Percentiles rank a stretch among this genome's conserved stretches.
Evolutionary conservation across 257 asterid genomes (phyloP).

Genomic region (Fraxinus excelsior): DNA sequence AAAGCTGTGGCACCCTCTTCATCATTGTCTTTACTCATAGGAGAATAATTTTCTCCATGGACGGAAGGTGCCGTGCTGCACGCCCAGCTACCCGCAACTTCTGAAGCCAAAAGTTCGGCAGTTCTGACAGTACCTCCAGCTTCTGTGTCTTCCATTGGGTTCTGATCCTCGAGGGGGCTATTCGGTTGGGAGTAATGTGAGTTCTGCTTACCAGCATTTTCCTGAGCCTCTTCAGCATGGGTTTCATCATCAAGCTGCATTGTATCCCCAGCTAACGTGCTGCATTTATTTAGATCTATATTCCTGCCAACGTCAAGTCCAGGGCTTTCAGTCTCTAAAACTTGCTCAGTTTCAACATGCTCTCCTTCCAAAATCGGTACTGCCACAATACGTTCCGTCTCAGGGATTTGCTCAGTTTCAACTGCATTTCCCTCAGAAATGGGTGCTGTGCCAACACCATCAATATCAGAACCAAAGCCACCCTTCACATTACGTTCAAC

Average conservation of each 20-base stretch:
- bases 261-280: conserved; percentile 38
- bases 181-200: conserved; percentile 33
- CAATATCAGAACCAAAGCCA: conserved; percentile 83
- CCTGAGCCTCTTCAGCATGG: conserved; percentile 34
- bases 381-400: conserved; percentile 50
- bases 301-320: conserved; percentile 35
- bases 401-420: conserved; percentile 63
- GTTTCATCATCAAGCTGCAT: conserved; percentile 55
- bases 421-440: conserved; percentile 45
- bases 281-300: conserved; percentile 48
- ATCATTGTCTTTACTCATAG: conserved; percentile 41
- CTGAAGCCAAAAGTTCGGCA: conserved; percentile 81
- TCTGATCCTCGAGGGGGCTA: conserved; percentile 26
- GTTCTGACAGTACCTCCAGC: conserved; percentile 66
- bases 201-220: conserved; percentile 28
- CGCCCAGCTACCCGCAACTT: conserved; percentile 94
- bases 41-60: conserved; percentile 73
- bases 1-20: conserved; percentile 36
- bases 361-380: conserved; percentile 42
- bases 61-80: conserved; percentile 83
- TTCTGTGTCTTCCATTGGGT: conserved; percentile 62
- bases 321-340: conserved; percentile 65
- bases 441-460: conserved; percentile 51
- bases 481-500: conserved; percentile 45
- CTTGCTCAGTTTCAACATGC: conserved; percentile 60